Base-by-base conservation (phyloP, 2,329 filamentous ascomycete species). In the Neonectria magnoliae region DNA sequence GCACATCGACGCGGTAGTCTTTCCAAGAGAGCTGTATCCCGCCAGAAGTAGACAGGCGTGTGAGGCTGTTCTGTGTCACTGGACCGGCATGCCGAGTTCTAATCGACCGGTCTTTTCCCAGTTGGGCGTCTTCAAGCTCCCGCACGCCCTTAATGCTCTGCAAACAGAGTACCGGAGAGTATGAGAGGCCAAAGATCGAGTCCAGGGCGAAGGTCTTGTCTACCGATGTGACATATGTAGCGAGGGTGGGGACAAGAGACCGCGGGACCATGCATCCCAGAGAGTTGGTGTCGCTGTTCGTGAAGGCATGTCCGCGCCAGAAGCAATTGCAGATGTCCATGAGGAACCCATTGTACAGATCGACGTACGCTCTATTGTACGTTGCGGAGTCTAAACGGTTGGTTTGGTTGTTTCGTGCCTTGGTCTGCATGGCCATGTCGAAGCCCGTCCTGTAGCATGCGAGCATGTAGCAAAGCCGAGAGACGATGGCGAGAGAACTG, bases 241-340 rank as follows among this genome's bases (percentile, higher is more conserved):
- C 77, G 41, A 90, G 78, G 2, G 74, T 72, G 9, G 79, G 73
- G 14, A 86, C 80, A 1, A 89, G 81, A 0, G 79, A 65, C 11
- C 73, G 72, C 14, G 85, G 76, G 7, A 87, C 68, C 63, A 85
- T 78, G 70, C 87, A 89, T 9, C 87, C 88, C 57, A 84, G 82
- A 2, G 88, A 83, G 71, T 89, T 89, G n/a, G 85, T 80, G 68
- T 95, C 92, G 2, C 82, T 81, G 13, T 81, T 81, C 62, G 88
- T 88, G 64, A 97, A 90, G 1, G 91, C 93, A 13, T 90, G 87
- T 22, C 88, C 87, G 9, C 93, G 87, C 93, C 93, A 97, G 51
- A 96, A 77, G 55, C 92, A 88, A 75, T 97, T 97, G 81, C 93
- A 94, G 33, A 94, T 86, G 75, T 97, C 93, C 88, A 96, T 94